Evolutionary conservation across 495 filamentous ascomycete species (phyloP), one percentile per base, ranked within the genome.

Genomic region (Penicillium tannophilum): DNA sequence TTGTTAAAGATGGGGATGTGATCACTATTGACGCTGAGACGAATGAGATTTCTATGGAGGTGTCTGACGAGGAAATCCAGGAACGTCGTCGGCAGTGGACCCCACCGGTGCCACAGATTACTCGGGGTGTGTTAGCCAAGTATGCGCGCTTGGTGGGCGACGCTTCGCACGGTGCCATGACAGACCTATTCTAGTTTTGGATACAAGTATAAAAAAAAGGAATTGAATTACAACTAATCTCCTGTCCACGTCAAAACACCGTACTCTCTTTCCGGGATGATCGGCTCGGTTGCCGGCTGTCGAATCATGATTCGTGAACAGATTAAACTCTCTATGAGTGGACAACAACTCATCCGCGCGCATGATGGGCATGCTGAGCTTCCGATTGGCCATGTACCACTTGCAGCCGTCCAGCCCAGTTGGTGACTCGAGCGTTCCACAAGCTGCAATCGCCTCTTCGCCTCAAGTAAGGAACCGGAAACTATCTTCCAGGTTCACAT

Each of bases 71-170:
- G 62, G 92, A 95, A 75, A 78, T 98, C 59, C 73, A 81, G 65
- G 74, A 75, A 65, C 78, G 94, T 33, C 72, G 86, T 66, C 79
- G 77, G 56, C 77, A 72, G 58, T 98, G 94, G 94, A 88, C 81
- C 64, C 78, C 86, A 55, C 92, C 91, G 6, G 78, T 73, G 63
- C 82, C 85, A 66, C 82, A 80, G 66, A 90, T 93, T n/a, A 91
- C 88, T 61, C 84, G 94, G 36, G 94, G 94, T 47, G 88, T 87
- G 49, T 67, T 98, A 74, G 93, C 90, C 11, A 98, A 98, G 80
- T 98, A 97, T 78, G 91, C 89, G 36, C 69, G 73, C 36, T 67
- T 91, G 64, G 88, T 91, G 7, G 85, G 86, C 28, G 88, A 90
- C 81, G 88, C 88, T 47, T 88, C 86, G 67, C 83, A 87, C 65